Evolutionary conservation across 371 early-diverging fungal species (phyloP), one percentile per base, ranked within the genome.

Genomic region (Mucor indicus): DNA sequence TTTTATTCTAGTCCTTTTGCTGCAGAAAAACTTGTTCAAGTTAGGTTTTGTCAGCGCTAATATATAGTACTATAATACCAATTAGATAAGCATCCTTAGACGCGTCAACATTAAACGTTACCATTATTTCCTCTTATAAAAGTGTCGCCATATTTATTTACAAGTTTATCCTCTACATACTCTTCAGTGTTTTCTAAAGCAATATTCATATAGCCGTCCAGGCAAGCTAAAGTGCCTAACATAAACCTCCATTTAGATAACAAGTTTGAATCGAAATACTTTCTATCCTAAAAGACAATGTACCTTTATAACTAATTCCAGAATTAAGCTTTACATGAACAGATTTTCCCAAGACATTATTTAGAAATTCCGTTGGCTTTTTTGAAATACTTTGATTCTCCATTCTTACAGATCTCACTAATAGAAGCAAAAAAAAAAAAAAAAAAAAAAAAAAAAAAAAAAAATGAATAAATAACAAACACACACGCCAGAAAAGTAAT

Each of bases 181-280:
- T 98, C 98, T 62, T 95, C 89, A 2, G 96, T 95, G 57, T 95
- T 88, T 70, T 95, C 96, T 63, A 98, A 60, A 6, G 96, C 97
- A 67, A 98, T 95, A 69, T 98, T 97, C 98, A 98, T 98, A 62
- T 94, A 96, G n/a, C 96, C 96, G 68, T 98, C 98, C 54, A 98
- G 62, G 66, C 96, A 98, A n/a, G 95, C 89, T 41, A 98, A 74
- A 11, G 86, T 82, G 10, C 93, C 95, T 90, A 69, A 31, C n/a
- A n/a, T n/a, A n/a, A n/a, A n/a, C n/a, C n/a, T n/a, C n/a, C n/a
- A n/a, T n/a, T n/a, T n/a, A n/a, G n/a, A n/a, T n/a, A n/a, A n/a
- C n/a, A n/a, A n/a, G n/a, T n/a, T n/a, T n/a, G n/a, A n/a, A n/a
- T n/a, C n/a, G n/a, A n/a, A n/a, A n/a, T n/a, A n/a, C n/a, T n/a